Conservation (phyloP, 495 filamentous ascomycete genomes). For the Tuber brumale region DNA sequence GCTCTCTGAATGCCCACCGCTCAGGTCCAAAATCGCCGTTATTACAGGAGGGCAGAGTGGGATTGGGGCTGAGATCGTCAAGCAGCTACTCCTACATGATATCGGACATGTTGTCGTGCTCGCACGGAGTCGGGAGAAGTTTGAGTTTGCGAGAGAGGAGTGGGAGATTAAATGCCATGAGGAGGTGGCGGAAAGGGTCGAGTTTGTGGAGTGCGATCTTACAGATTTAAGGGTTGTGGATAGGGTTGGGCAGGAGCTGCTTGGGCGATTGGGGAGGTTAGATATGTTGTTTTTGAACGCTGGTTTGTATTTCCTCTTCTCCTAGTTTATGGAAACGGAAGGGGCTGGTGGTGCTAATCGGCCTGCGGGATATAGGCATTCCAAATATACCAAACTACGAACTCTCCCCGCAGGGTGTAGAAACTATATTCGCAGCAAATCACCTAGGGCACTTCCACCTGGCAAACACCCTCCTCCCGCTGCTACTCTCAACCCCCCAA, state of each 20-base stretch:
- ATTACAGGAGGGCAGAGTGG: slow-evolving; percentile 47
- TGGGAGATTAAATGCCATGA: slow-evolving; percentile 19
- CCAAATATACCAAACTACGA: slow-evolving; percentile 30
- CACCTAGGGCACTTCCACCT: slow-evolving; percentile 46
- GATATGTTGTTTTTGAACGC: slow-evolving; percentile 47
- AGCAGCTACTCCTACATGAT: slow-evolving; percentile 45
- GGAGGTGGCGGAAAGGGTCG: slow-evolving; percentile 17
- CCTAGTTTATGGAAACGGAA: not conserved
- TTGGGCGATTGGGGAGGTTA: slow-evolving; percentile 25
- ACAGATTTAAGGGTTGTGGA: slow-evolving; percentile 39
- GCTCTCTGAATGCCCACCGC: slow-evolving; percentile 29
- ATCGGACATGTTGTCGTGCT: slow-evolving; percentile 44
- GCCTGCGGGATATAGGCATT: slow-evolving; percentile 18
- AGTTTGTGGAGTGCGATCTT: slow-evolving; percentile 44
- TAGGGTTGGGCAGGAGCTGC: slow-evolving; percentile 32
- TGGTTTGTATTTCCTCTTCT: slow-evolving; percentile 26
- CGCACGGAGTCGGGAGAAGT: slow-evolving; percentile 41
- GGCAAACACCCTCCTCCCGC: slow-evolving; percentile 42
- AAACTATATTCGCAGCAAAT: slow-evolving; percentile 44
- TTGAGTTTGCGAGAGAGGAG: slow-evolving; percentile 31
- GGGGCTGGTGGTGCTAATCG: not conserved
- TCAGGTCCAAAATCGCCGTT: slow-evolving; percentile 44
- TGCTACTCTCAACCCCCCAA: slow-evolving; percentile 35
- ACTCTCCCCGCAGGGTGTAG: slow-evolving; percentile 41
- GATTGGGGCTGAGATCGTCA: slow-evolving; percentile 46